Percentiles rank a stretch among this genome's conserved stretches.
These are phyloP conservation scores for Auricularia heimuer DNA, from an alignment of 768 basidiomycete genomes.

Conservation along the genomic window DNA sequence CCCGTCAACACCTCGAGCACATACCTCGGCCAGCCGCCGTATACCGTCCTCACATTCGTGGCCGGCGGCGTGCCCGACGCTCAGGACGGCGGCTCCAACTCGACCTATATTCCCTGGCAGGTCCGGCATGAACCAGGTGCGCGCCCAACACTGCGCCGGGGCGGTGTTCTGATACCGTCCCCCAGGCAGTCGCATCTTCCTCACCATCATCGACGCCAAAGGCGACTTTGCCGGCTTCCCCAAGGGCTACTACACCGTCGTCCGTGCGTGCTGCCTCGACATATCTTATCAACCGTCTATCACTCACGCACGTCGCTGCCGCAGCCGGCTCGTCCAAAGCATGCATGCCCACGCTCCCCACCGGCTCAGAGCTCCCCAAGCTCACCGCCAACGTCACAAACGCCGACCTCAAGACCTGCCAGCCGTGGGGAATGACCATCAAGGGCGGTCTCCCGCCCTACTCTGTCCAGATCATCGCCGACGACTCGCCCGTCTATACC, in stretches of 20 bases:
- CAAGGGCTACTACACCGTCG: not conserved
- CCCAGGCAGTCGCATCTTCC: not conserved
- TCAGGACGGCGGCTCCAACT: not conserved
- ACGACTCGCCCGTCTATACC: not conserved
- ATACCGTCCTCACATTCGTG: not conserved
- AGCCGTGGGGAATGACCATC: not conserved
- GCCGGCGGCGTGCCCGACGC: not conserved
- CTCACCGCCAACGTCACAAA: not conserved
- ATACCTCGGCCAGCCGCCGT: not conserved
- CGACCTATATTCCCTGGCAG: not conserved
- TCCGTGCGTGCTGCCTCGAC: not conserved
- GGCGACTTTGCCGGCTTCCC: not conserved
- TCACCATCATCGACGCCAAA: not conserved
- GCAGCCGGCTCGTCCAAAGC: not conserved
- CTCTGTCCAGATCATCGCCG: constrained; percentile 1
- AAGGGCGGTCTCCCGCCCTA: not conserved
- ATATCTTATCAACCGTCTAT: no score
- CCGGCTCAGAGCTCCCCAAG: not conserved
- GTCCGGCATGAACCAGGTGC: not conserved
- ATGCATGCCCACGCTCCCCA: not conserved
- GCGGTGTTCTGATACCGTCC: not conserved
- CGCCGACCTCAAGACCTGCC: not conserved
- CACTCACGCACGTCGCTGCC: not conserved
- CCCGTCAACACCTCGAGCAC: not conserved
- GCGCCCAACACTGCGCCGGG: not conserved